Evolutionary conservation across 495 filamentous ascomycete species (phyloP).

Genomic region (Staphylotrichum tortipilum): DNA sequence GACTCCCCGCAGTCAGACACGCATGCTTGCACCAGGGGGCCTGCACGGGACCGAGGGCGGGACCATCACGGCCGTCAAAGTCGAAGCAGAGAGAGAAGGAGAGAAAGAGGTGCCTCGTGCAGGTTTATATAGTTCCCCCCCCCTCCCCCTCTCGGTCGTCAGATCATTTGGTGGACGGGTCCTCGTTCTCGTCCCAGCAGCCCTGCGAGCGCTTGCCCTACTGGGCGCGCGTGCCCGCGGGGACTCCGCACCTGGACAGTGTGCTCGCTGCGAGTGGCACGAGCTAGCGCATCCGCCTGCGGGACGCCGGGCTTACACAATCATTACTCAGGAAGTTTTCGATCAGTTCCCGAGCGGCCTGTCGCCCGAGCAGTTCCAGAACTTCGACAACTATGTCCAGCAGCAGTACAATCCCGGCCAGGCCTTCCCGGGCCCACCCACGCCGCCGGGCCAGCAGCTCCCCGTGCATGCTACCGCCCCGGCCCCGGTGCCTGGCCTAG

Average conservation of each 20-base stretch:
- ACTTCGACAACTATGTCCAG: conserved; percentile 36
- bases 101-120: not conserved
- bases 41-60: too few relatives aligned
- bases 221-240: not conserved
- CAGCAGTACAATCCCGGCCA: conserved; percentile 33
- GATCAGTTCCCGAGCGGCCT: conserved; percentile 33
- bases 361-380: conserved; percentile 36
- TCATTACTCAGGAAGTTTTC: conserved; percentile 38
- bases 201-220: too few relatives aligned
- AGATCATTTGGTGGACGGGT: not conserved
- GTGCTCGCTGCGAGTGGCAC: conserved; percentile 8
- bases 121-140: too few relatives aligned
- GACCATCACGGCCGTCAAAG: not conserved
- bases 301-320: conserved; percentile 31
- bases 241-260: conserved; percentile 26
- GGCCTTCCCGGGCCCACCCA: conserved; percentile 35
- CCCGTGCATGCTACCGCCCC: conserved; percentile 5
- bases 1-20: not conserved
- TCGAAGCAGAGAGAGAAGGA: too few relatives aligned
- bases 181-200: too few relatives aligned
- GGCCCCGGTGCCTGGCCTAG: conserved; percentile 24
- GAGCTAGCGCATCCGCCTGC: conserved; percentile 20
- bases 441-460: conserved; percentile 32
- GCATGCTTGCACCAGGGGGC: too few relatives aligned
- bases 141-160: not conserved